Evolutionary conservation across 495 filamentous ascomycete species (phyloP), one percentile per base, ranked within the genome.

Genomic region (Chaetomidium leptoderma): DNA sequence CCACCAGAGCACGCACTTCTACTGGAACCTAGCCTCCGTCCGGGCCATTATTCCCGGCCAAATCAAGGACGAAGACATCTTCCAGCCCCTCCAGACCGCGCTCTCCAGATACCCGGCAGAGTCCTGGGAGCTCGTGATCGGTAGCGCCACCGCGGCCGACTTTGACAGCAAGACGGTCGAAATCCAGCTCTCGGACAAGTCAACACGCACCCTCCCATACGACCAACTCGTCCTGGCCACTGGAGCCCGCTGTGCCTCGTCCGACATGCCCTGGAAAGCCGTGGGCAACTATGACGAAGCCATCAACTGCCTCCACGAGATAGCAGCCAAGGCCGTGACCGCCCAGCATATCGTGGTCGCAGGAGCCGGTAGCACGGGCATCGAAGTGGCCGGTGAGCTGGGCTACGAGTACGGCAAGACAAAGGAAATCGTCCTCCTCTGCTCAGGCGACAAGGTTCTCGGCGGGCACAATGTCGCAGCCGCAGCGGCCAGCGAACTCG

Each of bases 191-290:
- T 35, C 58, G 19, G 57, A 60, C 14, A 66, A 29, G 35, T 59
- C 64, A 2, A 65, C 66, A 26, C 50, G 65, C 65, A 26, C 66
- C 58, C 37, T 66, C 57, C 16, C 61, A 5, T 97, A 96, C 70
- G 91, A 97, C 69, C 81, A 92, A 46, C 86, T 96, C 0, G 85
- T 97, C 24, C 81, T 97, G 8, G 91, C 92, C 21, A 97, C 92
- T 1, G 92, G 92, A 49, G 93, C 92, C 21, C 88, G 95, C 72
- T 89, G 89, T 35, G 75, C 66, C 29, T 49, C 63, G 24, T 40
- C 21, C 29, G 17, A 54, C 10, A 59, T 72, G 39, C 76, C 76
- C 6, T 78, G 76, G 76, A 78, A 78, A 63, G 69, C 69, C 50
- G 42, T 55, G 26, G 67, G 67, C 61, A 68, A 64, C 36, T 72